Percentiles rank a stretch among this genome's conserved stretches.
Conservation (phyloP, 306 rosid genomes). For the Benincasa hispida region DNA sequence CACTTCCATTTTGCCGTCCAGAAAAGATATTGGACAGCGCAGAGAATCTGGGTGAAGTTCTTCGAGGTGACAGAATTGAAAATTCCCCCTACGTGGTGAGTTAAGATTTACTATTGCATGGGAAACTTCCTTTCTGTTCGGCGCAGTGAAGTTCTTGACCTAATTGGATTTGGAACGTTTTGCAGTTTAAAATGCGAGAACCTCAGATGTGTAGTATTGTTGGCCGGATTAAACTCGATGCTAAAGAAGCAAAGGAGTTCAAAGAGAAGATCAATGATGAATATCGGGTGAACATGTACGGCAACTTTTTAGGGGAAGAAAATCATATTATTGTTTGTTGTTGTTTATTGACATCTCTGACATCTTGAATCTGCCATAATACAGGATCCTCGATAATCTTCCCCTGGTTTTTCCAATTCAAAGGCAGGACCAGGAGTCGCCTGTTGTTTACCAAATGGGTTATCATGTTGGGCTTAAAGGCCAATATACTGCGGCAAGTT, state of each 20-base stretch:
- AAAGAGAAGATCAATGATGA: conserved; percentile 92
- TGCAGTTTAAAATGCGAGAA: conserved; percentile 93
- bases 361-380: conserved; percentile 10
- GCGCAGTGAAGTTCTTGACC: conserved; percentile 6
- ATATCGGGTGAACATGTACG: conserved; percentile 92
- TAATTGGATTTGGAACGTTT: conserved; percentile 8
- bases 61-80: conserved; percentile 97
- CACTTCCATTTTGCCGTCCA: conserved; percentile 62
- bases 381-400: conserved; percentile 93
- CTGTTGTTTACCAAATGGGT: conserved; percentile 83
- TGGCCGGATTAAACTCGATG: conserved; percentile 47
- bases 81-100: conserved; percentile 82
- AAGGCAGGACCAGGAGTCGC: conserved; percentile 59
- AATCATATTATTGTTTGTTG: not conserved
- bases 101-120: conserved; percentile 1
- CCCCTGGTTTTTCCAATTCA: conserved; percentile 75
- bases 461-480: conserved; percentile 81
- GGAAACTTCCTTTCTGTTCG: not conserved
- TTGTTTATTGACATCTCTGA: not conserved
- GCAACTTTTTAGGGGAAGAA: not conserved
- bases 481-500: conserved; percentile 57
- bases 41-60: conserved; percentile 96
- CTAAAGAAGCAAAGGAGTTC: conserved; percentile 69
- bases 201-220: conserved; percentile 73
- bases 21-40: conserved; percentile 70